phyloP scores from a whole-genome alignment of 768 basidiomycete genomes.

The Boletus rex-veris region DNA sequence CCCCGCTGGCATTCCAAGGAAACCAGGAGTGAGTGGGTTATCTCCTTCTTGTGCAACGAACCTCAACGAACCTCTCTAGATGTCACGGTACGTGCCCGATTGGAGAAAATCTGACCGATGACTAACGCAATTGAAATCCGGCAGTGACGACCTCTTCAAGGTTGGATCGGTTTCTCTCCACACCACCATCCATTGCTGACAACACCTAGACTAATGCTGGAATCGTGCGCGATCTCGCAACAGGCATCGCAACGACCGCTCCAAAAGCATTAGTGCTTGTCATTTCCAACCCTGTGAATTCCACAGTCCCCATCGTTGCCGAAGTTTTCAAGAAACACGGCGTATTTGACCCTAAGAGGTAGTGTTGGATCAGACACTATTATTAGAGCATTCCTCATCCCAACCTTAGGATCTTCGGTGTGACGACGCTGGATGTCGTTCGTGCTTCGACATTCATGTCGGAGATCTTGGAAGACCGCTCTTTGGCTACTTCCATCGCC shows the following conservation, averaged over 20 bases:
- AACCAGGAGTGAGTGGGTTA: slow-evolving; percentile 71
- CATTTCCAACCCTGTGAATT: slow-evolving; percentile 99
- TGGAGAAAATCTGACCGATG: neutral
- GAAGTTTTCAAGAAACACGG: slow-evolving; percentile 93
- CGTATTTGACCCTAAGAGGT: slow-evolving; percentile 92
- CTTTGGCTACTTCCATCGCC: slow-evolving; percentile 55
- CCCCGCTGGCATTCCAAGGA: slow-evolving; percentile 94
- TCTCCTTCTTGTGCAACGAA: neutral
- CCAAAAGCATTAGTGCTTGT: slow-evolving; percentile 94
- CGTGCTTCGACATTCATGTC: slow-evolving; percentile 96
- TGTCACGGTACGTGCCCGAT: slow-evolving; percentile 43
- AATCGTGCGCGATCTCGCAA: slow-evolving; percentile 91
- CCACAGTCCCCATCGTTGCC: slow-evolving; percentile 94
- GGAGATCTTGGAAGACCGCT: slow-evolving; percentile 64
- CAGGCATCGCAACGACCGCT: slow-evolving; percentile 74
- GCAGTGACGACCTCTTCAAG: slow-evolving; percentile 94
- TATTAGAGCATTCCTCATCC: neutral
- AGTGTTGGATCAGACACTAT: slow-evolving; percentile 11
- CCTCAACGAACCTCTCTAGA: slow-evolving; percentile 30
- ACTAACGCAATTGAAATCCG: slow-evolving; percentile 8
- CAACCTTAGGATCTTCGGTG: slow-evolving; percentile 80
- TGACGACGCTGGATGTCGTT: slow-evolving; percentile 96
- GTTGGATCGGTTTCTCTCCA: slow-evolving; percentile 36
- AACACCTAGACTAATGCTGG: slow-evolving; percentile 86
- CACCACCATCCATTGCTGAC: neutral